Evolutionary conservation across 352 stramenopile genomes (phyloP), one percentile per base, ranked within the genome.

Genomic region (Globisporangium lucens): DNA sequence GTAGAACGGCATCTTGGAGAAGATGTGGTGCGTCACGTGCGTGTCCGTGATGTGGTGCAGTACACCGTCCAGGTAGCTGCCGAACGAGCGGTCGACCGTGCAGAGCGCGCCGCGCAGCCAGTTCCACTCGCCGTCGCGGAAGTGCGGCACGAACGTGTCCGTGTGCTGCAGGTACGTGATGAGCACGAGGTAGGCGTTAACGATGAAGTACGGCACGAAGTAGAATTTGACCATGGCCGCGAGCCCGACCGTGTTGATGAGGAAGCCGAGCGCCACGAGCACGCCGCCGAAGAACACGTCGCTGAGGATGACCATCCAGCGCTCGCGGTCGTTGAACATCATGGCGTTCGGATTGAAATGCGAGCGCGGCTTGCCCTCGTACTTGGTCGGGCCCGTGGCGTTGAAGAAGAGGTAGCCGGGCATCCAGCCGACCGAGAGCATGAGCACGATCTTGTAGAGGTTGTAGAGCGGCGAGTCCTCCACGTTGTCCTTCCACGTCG

Each of bases 1-100:
- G 89, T 99, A 99, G 77, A 98, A 99, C 17, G 97, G 97, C 93
- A 99, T 98, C 83, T 99, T 98, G 75, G 96, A 98, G 78, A 99
- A 99, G 59, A 99, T 91, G 79, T 99, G 97, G 81, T 99, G 97
- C 61, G 85, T 92, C 61, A 99, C 97, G 82, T 99, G 97, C 46
- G 97, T 99, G 83, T 97, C 95, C 41, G 94, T 89, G 76, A 99
- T 99, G 80, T 97, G 95, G 85, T 99, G 97, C 74, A 99, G 89
- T 65, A 98, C 95, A 69, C 95, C 90, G 77, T 99, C 95, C 63
- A 99, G 93, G 71, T 98, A 98, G 46, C 82, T 67, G 55, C 97
- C 94, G 67, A 99, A 99, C 2, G 91, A 93, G n/a, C 97, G 91
- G 82, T 99, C 97, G 64, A 99, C 98, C 1, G 97, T 99, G 76